Percentiles rank a stretch among this genome's conserved stretches.
These are phyloP conservation scores for Termitomyces sp. DNA, from an alignment of 1,284 basidiomycete species.

Conservation along the genomic window DNA sequence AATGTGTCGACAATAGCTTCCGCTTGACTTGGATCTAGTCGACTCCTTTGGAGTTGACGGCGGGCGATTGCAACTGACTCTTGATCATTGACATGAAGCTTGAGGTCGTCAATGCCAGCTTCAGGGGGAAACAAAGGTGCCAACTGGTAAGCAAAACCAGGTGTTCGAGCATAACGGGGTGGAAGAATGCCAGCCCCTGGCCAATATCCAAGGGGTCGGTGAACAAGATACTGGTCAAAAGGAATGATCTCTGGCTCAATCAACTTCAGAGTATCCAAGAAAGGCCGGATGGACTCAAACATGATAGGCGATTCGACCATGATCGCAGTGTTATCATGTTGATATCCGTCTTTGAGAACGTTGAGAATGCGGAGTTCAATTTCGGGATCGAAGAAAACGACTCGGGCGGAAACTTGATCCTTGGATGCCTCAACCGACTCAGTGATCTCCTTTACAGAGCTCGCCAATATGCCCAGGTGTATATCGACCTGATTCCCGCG, in stretches of 20 bases:
- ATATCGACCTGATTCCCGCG: conserved; percentile 27
- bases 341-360: conserved; percentile 23
- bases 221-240: conserved; percentile 48
- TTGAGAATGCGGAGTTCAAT: conserved; percentile 43
- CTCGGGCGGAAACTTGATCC: conserved; percentile 33
- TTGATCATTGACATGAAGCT: conserved; percentile 31
- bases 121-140: conserved; percentile 35
- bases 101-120: conserved; percentile 27
- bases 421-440: conserved; percentile 30
- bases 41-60: conserved; percentile 40
- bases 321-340: conserved; percentile 12
- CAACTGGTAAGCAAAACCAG: conserved; percentile 46
- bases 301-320: conserved; percentile 56
- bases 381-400: conserved; percentile 50
- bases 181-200: conserved; percentile 34
- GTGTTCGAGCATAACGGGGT: conserved; percentile 43
- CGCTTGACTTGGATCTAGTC: conserved; percentile 61
- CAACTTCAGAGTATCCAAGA: conserved; percentile 46
- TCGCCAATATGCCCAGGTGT: conserved; percentile 46
- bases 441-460: conserved; percentile 34
- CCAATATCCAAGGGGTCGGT: conserved; percentile 31
- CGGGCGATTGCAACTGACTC: conserved; percentile 38
- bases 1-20: conserved; percentile 61
- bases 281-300: conserved; percentile 59
- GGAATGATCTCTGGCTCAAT: conserved; percentile 49